phyloP scores from a whole-genome alignment of 208 protist genomes.

The Acanthamoeba culbertsoni region DNA sequence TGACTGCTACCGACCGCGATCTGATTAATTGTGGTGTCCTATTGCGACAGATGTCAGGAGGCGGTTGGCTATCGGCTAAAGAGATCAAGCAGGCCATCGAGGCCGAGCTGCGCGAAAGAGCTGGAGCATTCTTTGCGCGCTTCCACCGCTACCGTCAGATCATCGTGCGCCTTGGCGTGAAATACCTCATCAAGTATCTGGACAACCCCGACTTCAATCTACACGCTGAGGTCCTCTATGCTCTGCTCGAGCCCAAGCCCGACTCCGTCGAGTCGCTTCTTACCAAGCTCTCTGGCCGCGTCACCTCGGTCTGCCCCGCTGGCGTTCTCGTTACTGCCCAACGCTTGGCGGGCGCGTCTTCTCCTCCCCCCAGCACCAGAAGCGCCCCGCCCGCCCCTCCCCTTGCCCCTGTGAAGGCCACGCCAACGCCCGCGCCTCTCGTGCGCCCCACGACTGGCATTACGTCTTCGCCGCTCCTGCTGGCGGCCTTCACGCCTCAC shows the following conservation, averaged over 20 bases:
- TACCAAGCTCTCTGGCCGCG: neutral
- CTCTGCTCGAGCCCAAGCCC: neutral
- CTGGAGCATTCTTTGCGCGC: neutral
- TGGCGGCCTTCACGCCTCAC: neutral
- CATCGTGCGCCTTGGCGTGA: neutral
- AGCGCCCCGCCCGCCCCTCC: neutral
- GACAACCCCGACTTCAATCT: conserved; percentile 11
- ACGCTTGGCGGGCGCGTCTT: neutral
- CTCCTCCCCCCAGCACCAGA: neutral
- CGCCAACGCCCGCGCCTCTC: neutral
- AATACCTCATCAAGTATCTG: neutral
- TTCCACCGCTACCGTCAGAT: neutral
- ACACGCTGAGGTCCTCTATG: neutral
- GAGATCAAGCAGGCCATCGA: conserved; percentile 59
- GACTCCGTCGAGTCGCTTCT: conserved; percentile 25
- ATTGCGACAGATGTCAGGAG: neutral
- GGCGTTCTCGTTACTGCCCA: neutral
- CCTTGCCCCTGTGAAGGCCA: neutral
- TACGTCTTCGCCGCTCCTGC: neutral
- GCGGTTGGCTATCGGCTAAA: neutral
- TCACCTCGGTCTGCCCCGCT: neutral
- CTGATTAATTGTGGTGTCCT: neutral
- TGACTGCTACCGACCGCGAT: neutral
- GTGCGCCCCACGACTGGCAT: neutral
- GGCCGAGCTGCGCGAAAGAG: neutral